These are phyloP conservation scores for Irpex rosettiformis DNA, from an alignment of 1,284 basidiomycete genomes.

Conservation along the genomic window DNA sequence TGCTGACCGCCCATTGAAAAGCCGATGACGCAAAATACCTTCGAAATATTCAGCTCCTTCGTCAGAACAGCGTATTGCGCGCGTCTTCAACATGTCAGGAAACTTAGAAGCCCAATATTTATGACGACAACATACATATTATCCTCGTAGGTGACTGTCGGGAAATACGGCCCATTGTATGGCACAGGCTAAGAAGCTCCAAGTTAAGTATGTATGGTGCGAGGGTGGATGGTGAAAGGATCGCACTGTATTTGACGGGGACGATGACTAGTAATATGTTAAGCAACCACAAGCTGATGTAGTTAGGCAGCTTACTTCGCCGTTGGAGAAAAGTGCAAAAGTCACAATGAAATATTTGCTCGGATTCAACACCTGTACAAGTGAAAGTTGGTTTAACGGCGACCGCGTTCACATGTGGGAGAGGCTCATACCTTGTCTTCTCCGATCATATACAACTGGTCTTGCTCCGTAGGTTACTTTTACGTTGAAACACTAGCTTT, in stretches of 20 bases:
- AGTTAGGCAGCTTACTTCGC: constrained; percentile 39
- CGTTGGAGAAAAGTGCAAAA: constrained; percentile 55
- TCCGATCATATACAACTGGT: constrained; percentile 49
- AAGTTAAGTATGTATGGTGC: not conserved
- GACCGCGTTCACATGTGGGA: not conserved
- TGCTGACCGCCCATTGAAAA: constrained; percentile 66
- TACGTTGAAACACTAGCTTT: too few relatives aligned
- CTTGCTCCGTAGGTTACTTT: too few relatives aligned
- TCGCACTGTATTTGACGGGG: constrained; percentile 38
- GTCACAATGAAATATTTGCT: constrained; percentile 53
- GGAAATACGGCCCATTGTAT: constrained; percentile 41
- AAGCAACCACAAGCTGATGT: not conserved
- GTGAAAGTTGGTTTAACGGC: not conserved
- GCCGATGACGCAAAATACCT: constrained; percentile 48
- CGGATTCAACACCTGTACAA: constrained; percentile 41
- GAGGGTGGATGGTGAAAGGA: not conserved
- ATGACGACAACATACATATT: constrained; percentile 42
- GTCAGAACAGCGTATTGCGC: constrained; percentile 55
- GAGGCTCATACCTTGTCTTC: constrained; percentile 37
- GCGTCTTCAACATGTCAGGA: constrained; percentile 35
- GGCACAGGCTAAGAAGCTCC: constrained; percentile 31
- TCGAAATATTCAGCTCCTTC: constrained; percentile 43
- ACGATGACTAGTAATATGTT: constrained; percentile 42
- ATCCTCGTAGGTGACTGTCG: constrained; percentile 46
- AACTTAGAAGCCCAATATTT: not conserved